phyloP scores from a whole-genome alignment of 805 yeast species.

The Grigorovia humatica region DNA sequence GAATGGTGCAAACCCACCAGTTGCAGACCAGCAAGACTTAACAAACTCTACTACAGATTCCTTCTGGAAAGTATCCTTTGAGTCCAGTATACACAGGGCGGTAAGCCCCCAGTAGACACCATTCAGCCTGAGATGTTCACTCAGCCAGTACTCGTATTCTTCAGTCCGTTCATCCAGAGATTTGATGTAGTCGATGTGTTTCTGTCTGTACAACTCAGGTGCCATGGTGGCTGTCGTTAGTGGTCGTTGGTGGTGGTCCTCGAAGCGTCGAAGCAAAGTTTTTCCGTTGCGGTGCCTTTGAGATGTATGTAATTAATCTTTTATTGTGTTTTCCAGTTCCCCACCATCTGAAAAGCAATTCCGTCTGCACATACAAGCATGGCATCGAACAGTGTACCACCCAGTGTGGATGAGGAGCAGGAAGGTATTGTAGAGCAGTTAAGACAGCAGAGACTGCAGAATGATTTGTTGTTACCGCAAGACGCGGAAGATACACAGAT shows the following conservation, averaged over 20 bases:
- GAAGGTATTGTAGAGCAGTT: background rate
- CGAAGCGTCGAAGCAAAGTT: background rate
- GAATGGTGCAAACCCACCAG: constrained; percentile 84
- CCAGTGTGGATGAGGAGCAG: background rate
- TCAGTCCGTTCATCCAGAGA: constrained; percentile 44
- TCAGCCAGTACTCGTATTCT: constrained; percentile 72
- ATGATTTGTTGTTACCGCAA: constrained; percentile 33
- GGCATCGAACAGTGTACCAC: background rate
- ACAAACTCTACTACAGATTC: constrained; percentile 62
- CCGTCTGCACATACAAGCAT: background rate
- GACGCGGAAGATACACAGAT: constrained; percentile 55
- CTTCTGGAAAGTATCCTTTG: constrained; percentile 47
- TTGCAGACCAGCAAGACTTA: constrained; percentile 47
- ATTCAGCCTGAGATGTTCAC: constrained; percentile 81
- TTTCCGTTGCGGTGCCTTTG: background rate
- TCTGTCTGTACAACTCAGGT: constrained; percentile 26
- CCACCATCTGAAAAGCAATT: background rate
- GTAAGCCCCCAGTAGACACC: constrained; percentile 95
- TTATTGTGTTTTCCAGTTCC: background rate
- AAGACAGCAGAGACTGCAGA: background rate
- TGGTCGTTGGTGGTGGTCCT: background rate
- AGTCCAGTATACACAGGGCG: constrained; percentile 53
- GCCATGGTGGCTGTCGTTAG: background rate
- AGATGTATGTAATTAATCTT: background rate
- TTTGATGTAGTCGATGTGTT: constrained; percentile 49